Conservation (phyloP, 768 basidiomycete genomes). For the Pulveroboletus ravenelii region DNA sequence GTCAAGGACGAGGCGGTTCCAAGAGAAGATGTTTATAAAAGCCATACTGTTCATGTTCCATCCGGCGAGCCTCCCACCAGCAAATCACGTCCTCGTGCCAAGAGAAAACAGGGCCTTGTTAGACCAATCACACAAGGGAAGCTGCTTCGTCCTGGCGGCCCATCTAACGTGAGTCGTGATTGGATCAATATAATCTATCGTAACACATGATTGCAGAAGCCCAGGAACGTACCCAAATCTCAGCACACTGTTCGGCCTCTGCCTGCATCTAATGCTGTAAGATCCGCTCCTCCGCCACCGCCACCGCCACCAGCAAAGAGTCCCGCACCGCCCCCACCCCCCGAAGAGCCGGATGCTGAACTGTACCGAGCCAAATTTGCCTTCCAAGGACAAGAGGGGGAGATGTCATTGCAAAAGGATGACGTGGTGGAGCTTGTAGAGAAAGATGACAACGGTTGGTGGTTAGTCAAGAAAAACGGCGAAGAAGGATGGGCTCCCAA, state of each 20-base stretch:
- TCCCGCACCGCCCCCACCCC: conserved; percentile 50
- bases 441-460: conserved; percentile 96
- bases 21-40: conserved; percentile 87
- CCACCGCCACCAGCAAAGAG: conserved; percentile 35
- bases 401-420: conserved; percentile 86
- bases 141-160: conserved; percentile 72
- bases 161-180: conserved; percentile 45
- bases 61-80: conserved; percentile 85
- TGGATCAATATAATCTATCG: not conserved
- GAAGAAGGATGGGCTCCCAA: conserved; percentile 93
- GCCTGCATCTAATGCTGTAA: conserved; percentile 36
- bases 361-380: conserved; percentile 85
- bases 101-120: conserved; percentile 81
- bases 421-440: conserved; percentile 88
- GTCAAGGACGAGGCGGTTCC: conserved; percentile 82
- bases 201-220: conserved; percentile 37
- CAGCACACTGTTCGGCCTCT: conserved; percentile 50
- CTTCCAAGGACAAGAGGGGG: conserved; percentile 91
- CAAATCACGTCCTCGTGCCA: conserved; percentile 76
- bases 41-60: conserved; percentile 80
- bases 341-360: conserved; percentile 61
- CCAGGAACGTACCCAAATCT: conserved; percentile 32
- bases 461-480: conserved; percentile 83
- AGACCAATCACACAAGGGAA: conserved; percentile 84
- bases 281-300: conserved; percentile 20